These are phyloP conservation scores for Suhomyces pyralidae DNA, from an alignment of 805 yeast species.

Conservation along the genomic window DNA sequence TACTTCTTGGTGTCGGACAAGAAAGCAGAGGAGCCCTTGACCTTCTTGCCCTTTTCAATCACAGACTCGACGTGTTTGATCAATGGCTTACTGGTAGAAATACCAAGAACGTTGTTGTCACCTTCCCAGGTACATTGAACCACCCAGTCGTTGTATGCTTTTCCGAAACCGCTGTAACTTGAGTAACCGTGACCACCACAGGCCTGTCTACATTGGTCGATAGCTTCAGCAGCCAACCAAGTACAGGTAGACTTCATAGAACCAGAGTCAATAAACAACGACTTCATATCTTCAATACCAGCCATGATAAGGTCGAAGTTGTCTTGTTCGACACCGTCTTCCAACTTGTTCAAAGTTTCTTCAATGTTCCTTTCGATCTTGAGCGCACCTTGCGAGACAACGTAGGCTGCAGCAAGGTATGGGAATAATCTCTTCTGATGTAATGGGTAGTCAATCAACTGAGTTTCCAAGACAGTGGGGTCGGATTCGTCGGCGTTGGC, in stretches of 20 bases:
- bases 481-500: conserved; percentile 21
- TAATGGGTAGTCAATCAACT: conserved; percentile 43
- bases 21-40: conserved; percentile 48
- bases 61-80: conserved; percentile 30
- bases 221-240: conserved; percentile 42
- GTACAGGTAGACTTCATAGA: conserved; percentile 44
- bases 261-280: conserved; percentile 44
- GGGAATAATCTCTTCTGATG: conserved; percentile 47
- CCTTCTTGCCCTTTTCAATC: conserved; percentile 28
- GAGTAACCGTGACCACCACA: conserved; percentile 51
- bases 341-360: conserved; percentile 30
- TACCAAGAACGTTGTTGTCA: conserved; percentile 44
- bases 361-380: conserved; percentile 36
- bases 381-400: conserved; percentile 36
- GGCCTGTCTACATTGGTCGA: conserved; percentile 43
- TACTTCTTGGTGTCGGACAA: conserved; percentile 28
- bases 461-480: conserved; percentile 27
- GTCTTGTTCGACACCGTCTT: conserved; percentile 33
- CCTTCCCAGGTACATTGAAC: conserved; percentile 52
- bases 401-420: conserved; percentile 40
- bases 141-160: conserved; percentile 44
- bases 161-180: conserved; percentile 44
- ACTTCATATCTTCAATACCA: conserved; percentile 38
- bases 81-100: conserved; percentile 41
- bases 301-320: conserved; percentile 29